Percentiles rank a stretch among this genome's conserved stretches.
Evolutionary conservation across 2,329 filamentous ascomycete genomes (phyloP).

Genomic region (Coleophoma cylindrospora): DNA sequence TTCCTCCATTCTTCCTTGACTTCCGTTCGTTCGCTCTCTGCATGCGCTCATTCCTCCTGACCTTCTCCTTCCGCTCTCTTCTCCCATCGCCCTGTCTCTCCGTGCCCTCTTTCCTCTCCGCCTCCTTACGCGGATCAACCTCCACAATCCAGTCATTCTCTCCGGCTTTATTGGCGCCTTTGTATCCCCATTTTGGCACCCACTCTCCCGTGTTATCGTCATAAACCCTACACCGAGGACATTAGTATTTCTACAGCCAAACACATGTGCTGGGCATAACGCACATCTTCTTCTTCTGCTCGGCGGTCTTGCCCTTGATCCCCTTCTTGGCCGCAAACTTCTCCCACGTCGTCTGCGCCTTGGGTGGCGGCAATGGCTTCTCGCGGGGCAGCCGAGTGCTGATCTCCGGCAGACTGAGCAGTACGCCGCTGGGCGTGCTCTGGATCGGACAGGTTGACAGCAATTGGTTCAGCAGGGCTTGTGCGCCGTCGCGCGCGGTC

Average conservation of each 20-base stretch:
- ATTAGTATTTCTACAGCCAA: too few species aligned
- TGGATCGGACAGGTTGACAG: slow-evolving; percentile 80
- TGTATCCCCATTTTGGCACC: slow-evolving; percentile 93
- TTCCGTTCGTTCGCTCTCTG: slow-evolving; percentile 62
- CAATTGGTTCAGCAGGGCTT: slow-evolving; percentile 90
- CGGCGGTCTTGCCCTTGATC: slow-evolving; percentile 82
- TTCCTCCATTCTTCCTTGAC: slow-evolving; percentile 22
- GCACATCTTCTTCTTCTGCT: slow-evolving; percentile 64
- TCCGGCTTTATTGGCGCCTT: slow-evolving; percentile 80
- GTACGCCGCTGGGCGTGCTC: slow-evolving; percentile 64
- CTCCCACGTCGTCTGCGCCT: slow-evolving; percentile 90
- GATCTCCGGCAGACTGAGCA: slow-evolving; percentile 69
- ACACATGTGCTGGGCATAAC: background rate
- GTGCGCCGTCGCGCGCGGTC: slow-evolving; percentile 82
- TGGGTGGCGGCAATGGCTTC: slow-evolving; percentile 80
- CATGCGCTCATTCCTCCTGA: slow-evolving; percentile 66
- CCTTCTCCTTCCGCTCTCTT: slow-evolving; percentile 61
- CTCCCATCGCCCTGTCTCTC: slow-evolving; percentile 57
- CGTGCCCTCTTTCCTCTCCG: slow-evolving; percentile 55
- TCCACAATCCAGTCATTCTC: slow-evolving; percentile 89
- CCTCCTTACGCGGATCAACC: slow-evolving; percentile 74
- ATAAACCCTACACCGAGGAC: slow-evolving; percentile 44
- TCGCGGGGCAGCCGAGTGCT: slow-evolving; percentile 76
- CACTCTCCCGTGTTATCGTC: slow-evolving; percentile 83
- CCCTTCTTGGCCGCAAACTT: slow-evolving; percentile 96